phyloP scores from a whole-genome alignment of 352 stramenopile species.

The Saprolegnia parasitica region DNA sequence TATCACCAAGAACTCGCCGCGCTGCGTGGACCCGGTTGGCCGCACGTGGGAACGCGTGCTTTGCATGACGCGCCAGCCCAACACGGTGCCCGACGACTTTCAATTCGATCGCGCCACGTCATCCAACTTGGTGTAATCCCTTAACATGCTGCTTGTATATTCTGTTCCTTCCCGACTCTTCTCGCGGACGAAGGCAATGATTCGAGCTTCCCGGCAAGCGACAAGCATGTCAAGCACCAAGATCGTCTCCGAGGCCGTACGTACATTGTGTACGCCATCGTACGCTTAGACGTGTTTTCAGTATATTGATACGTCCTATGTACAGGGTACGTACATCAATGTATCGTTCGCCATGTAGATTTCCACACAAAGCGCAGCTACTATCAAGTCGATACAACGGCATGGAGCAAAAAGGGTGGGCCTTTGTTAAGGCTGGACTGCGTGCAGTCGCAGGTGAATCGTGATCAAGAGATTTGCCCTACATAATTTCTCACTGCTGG shows the following conservation, averaged over 20 bases:
- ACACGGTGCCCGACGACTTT: constrained; percentile 58
- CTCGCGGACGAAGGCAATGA: no score
- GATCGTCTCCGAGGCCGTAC: no score
- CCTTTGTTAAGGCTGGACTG: constrained; percentile 29
- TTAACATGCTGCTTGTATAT: neutral
- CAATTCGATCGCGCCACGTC: constrained; percentile 52
- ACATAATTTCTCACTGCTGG: constrained; percentile 61
- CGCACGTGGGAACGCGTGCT: constrained; percentile 94
- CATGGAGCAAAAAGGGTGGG: constrained; percentile 33
- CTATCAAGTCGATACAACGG: neutral
- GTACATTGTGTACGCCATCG: no score
- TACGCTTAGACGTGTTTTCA: no score
- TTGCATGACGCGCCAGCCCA: constrained; percentile 92
- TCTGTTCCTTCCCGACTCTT: no score
- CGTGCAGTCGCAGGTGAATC: constrained; percentile 52
- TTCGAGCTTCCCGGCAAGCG: no score
- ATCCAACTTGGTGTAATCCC: constrained; percentile 43
- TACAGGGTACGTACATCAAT: no score
- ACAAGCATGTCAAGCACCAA: no score
- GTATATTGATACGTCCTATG: no score
- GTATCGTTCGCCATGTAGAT: neutral
- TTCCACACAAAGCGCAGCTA: neutral
- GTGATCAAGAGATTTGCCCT: constrained; percentile 81
- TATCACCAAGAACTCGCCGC: constrained; percentile 81
- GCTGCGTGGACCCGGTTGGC: constrained; percentile 81